Conservation (phyloP, 108 stramenopile genomes). For the Conticribra weissflogii region DNA sequence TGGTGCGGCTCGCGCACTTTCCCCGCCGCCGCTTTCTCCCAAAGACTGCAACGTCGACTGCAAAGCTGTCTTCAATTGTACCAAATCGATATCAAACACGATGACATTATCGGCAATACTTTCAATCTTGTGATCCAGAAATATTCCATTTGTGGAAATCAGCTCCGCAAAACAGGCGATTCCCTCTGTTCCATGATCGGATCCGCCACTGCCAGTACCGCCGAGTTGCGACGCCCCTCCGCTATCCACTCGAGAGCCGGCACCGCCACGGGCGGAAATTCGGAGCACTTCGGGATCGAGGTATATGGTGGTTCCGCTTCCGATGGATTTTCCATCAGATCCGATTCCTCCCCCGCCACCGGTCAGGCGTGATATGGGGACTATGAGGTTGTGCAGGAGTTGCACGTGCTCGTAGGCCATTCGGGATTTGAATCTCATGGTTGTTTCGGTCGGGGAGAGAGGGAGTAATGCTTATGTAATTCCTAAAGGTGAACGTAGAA, state of each 20-base stretch:
- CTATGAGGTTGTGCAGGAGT: conserved; percentile 64
- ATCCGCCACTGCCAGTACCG: conserved; percentile 23
- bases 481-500: too few species aligned
- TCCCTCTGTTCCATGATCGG: conserved; percentile 56
- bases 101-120: conserved; percentile 82
- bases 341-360: conserved; percentile 23
- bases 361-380: conserved; percentile 63
- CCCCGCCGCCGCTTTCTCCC: conserved; percentile 29
- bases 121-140: conserved; percentile 85
- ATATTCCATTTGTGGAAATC: conserved; percentile 60
- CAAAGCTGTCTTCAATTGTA: conserved; percentile 74
- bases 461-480: too few species aligned
- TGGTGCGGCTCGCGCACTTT: conserved; percentile 17
- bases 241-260: conserved; percentile 29
- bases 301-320: conserved; percentile 67
- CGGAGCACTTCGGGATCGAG: conserved; percentile 71
- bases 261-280: conserved; percentile 59
- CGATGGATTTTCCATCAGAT: conserved; percentile 33
- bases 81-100: conserved; percentile 82
- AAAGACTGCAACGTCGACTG: conserved; percentile 62
- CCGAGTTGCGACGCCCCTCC: conserved; percentile 20
- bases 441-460: too few species aligned
- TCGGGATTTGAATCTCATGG: conserved; percentile 88
- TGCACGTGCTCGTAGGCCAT: conserved; percentile 76
- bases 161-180: conserved; percentile 85